These are phyloP conservation scores for Gymnopilus junonius DNA, from an alignment of 768 basidiomycete genomes.

Conservation along the genomic window DNA sequence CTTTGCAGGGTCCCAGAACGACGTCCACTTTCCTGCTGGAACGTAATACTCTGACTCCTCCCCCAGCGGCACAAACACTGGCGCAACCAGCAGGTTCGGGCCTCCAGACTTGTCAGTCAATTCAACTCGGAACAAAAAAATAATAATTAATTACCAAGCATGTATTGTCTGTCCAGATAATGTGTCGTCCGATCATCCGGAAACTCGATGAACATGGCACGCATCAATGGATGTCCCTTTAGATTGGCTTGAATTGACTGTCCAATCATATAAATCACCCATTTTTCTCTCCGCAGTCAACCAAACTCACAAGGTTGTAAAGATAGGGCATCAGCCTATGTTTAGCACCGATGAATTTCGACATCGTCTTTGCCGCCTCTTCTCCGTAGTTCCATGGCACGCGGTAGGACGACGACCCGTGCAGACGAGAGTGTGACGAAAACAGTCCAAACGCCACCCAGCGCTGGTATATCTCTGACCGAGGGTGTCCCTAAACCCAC, in stretches of 20 bases:
- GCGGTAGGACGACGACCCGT: conserved; percentile 75
- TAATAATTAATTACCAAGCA: conserved; percentile 37
- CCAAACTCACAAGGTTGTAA: conserved; percentile 50
- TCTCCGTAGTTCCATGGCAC: conserved; percentile 81
- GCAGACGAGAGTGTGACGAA: conserved; percentile 75
- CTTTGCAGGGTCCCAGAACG: conserved; percentile 57
- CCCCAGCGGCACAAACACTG: conserved; percentile 57
- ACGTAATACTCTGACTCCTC: conserved; percentile 65
- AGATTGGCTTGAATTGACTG: conserved; percentile 56
- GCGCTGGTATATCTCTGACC: conserved; percentile 71
- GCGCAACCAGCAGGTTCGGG: conserved; percentile 62
- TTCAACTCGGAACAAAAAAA: not conserved
- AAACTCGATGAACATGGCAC: conserved; percentile 74
- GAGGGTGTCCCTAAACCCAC: conserved; percentile 58
- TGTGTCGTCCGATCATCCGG: conserved; percentile 61
- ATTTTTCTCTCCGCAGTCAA: not conserved
- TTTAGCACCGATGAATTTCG: conserved; percentile 63
- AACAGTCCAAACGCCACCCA: conserved; percentile 81
- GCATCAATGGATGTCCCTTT: conserved; percentile 59
- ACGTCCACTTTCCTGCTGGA: conserved; percentile 64
- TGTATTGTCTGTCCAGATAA: conserved; percentile 62
- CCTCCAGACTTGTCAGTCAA: conserved; percentile 34
- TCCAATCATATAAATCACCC: not conserved
- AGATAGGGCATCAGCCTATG: conserved; percentile 79
- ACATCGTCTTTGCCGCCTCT: conserved; percentile 67